Percentiles rank a stretch among this genome's conserved stretches.
phyloP scores from a whole-genome alignment of 495 filamentous ascomycete species.

The Talaromyces stipitatus region DNA sequence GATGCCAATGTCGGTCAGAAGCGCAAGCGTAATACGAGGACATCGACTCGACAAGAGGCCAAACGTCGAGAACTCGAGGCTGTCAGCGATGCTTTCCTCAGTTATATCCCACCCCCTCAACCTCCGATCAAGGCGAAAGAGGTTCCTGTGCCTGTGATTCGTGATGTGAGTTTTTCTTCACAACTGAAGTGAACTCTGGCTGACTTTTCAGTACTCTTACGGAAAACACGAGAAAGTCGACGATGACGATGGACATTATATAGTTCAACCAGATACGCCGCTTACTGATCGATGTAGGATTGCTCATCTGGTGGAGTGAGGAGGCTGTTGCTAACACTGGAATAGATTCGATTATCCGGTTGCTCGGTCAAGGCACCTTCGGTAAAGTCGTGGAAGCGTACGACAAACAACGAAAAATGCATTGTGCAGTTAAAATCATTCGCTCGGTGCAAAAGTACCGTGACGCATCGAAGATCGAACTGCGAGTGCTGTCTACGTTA shows the following conservation, averaged over 20 bases:
- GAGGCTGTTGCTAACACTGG: conserved; percentile 3
- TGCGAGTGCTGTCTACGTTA: conserved; percentile 85
- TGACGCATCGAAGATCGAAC: conserved; percentile 92
- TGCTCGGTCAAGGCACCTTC: conserved; percentile 95
- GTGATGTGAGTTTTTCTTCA: conserved; percentile 60
- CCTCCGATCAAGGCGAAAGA: conserved; percentile 89
- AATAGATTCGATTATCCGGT: conserved; percentile 74
- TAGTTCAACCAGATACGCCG: conserved; percentile 73
- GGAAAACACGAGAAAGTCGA: conserved; percentile 60
- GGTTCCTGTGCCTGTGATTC: conserved; percentile 71
- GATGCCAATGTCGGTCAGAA: conserved; percentile 65
- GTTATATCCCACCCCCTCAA: conserved; percentile 76
- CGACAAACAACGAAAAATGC: conserved; percentile 64
- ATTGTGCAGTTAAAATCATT: conserved; percentile 95
- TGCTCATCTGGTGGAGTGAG: neutral
- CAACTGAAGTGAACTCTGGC: neutral
- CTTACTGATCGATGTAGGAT: conserved; percentile 85
- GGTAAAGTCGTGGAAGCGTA: conserved; percentile 94
- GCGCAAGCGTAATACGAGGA: conserved; percentile 74
- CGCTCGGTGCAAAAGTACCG: conserved; percentile 96
- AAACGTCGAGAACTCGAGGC: conserved; percentile 63
- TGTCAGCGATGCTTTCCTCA: conserved; percentile 61
- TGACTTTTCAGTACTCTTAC: conserved; percentile 32
- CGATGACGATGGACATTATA: conserved; percentile 95
- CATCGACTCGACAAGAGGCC: conserved; percentile 71